phyloP scores from a whole-genome alignment of 2,329 filamentous ascomycete species.

The Paramyrothecium sp. region DNA sequence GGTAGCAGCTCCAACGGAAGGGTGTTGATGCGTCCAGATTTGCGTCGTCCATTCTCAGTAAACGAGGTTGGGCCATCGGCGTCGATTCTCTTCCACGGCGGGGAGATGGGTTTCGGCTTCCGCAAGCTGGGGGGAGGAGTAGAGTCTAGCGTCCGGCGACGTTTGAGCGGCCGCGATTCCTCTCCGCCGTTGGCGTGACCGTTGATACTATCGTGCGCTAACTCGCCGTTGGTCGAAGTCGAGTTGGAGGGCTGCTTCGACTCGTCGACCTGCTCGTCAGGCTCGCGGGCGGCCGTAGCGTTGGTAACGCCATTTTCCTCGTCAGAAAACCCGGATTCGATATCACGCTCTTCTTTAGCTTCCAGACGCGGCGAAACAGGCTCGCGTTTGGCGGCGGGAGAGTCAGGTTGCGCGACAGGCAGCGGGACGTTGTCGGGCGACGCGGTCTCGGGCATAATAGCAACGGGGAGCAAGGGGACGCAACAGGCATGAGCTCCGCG shows the following conservation, averaged over 20 bases:
- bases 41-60: slow-evolving; percentile 68
- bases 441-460: slow-evolving; percentile 61
- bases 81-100: slow-evolving; percentile 87
- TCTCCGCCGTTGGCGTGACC: slow-evolving; percentile 30
- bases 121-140: slow-evolving; percentile 38
- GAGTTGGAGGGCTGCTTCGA: neutral
- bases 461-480: slow-evolving; percentile 40
- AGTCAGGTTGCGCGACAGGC: slow-evolving; percentile 25
- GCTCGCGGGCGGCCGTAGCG: neutral
- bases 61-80: slow-evolving; percentile 88
- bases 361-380: slow-evolving; percentile 13
- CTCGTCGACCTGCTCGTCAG: neutral
- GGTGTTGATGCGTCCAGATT: slow-evolving; percentile 63
- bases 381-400: slow-evolving; percentile 20
- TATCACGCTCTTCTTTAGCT: slow-evolving; percentile 8
- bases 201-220: slow-evolving; percentile 10
- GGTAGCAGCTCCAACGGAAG: slow-evolving; percentile 53
- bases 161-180: slow-evolving; percentile 59
- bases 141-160: slow-evolving; percentile 57
- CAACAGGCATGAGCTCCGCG: slow-evolving; percentile 51
- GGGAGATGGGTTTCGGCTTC: slow-evolving; percentile 62
- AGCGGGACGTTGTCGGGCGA: slow-evolving; percentile 43
- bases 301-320: neutral
- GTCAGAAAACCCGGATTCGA: neutral
- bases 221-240: neutral